Base-by-base conservation (phyloP, 176 grass and related monocot genomes). In the Cymbopogon citratus region DNA sequence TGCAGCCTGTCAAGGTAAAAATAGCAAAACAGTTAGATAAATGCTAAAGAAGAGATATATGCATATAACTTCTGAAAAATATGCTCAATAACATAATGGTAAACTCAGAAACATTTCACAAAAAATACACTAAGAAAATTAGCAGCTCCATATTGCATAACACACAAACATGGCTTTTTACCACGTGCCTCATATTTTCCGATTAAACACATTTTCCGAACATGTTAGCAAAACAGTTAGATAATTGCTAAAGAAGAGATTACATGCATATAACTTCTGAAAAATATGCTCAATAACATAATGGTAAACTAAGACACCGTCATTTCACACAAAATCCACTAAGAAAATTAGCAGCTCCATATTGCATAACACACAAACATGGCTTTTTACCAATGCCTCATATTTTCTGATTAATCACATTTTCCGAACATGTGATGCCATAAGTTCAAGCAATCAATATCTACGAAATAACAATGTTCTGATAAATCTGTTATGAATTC, bases 1-100 rank as follows among this genome's bases (percentile, higher is more conserved):
- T 43, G 79, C 66, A 81, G 66, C 66, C 94, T 94, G 64, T 34
- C 23, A 91, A 56, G 23, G 38, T 21, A 46, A 40, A 84, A 86
- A 51, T 23, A 82, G 26, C 5, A 69, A 62, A 81, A 76, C 21
- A 80, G 29, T 80, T 70, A 68, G 36, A 62, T 46, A 44, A 12
- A 80, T 44, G 23, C 39, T 71, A 26, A 13, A 6, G 5, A 70
- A 9, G 69, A 44, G 12, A 14, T 27, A 12, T 45, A 71, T 45
- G 68, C 28, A 29, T 80, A 24, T 66, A 66, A 68, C 26, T 25
- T 71, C 23, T 27, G 14, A 15, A 70, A 27, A 45, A 19, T 49
- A 66, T 66, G 41, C 18, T 46, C 6, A 31, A 66, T 45, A 23
- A 66, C 40, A 24, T 31, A 5, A 7, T n/a, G 11, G 11, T 48